Percentiles rank a stretch among this genome's conserved stretches.
Evolutionary conservation across 148 eudicot species (phyloP).

Genomic region (Cornus controversa): DNA sequence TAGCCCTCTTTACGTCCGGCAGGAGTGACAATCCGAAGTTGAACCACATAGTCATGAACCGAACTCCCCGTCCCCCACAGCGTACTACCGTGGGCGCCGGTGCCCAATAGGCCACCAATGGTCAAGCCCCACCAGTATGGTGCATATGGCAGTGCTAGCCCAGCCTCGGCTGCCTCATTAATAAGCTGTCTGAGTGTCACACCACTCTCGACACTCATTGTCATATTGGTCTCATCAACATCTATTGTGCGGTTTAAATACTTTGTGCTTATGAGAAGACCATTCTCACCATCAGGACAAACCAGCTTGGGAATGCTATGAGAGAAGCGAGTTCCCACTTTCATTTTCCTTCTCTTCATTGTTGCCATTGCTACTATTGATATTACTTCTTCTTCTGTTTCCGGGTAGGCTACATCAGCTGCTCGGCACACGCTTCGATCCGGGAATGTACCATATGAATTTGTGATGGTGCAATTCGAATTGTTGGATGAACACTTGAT

Average conservation of each 20-base stretch:
- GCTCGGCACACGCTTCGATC: constrained; percentile 54
- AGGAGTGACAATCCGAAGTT: constrained; percentile 54
- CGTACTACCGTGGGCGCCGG: constrained; percentile 87
- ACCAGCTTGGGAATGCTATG: constrained; percentile 70
- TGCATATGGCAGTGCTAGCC: constrained; percentile 61
- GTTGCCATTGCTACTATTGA: constrained; percentile 46
- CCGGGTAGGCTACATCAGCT: constrained; percentile 49
- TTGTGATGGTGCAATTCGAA: constrained; percentile 57
- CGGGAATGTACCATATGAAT: constrained; percentile 65
- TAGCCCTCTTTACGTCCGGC: constrained; percentile 41
- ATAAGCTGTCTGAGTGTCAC: constrained; percentile 54
- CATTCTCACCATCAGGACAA: constrained; percentile 57
- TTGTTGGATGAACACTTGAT: constrained; percentile 33
- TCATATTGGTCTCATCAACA: constrained; percentile 22
- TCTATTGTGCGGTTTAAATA: constrained; percentile 34
- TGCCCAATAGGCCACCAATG: constrained; percentile 65
- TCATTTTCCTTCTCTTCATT: constrained; percentile 40
- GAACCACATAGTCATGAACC: constrained; percentile 66
- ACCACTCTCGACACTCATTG: constrained; percentile 57
- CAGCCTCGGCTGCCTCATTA: constrained; percentile 46
- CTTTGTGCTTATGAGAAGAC: constrained; percentile 68
- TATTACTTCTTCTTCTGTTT: constrained; percentile 54
- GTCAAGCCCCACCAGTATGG: constrained; percentile 90
- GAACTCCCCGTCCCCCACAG: constrained; percentile 68
- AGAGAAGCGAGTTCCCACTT: constrained; percentile 52